Evolutionary conservation across 805 yeast species (phyloP).

Genomic region (Starmerella scarabaei): DNA sequence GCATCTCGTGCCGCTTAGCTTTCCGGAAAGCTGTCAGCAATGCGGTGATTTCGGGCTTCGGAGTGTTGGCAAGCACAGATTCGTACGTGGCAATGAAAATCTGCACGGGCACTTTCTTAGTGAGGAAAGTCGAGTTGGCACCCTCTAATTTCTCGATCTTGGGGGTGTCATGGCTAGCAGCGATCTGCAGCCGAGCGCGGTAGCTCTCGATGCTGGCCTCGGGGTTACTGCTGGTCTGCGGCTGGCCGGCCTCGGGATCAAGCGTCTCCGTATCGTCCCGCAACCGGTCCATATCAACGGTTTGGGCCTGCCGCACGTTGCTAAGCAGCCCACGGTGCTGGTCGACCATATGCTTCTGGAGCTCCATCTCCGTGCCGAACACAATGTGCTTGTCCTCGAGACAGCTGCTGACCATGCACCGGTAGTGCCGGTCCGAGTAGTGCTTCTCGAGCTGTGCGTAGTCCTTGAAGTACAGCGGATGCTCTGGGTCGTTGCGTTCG

Average conservation of each 20-base stretch:
- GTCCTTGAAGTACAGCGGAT: slow-evolving; percentile 64
- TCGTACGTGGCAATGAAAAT: slow-evolving; percentile 20
- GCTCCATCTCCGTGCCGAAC: slow-evolving; percentile 70
- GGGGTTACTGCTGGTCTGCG: not conserved
- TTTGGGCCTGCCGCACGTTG: slow-evolving; percentile 23
- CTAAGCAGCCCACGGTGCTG: slow-evolving; percentile 59
- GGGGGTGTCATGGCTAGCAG: slow-evolving; percentile 26
- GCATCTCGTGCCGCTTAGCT: slow-evolving; percentile 3
- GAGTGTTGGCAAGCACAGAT: slow-evolving; percentile 9
- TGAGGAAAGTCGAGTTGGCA: slow-evolving; percentile 18
- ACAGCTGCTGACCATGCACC: slow-evolving; percentile 66
- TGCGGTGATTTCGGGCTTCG: slow-evolving; percentile 16
- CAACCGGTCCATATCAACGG: slow-evolving; percentile 2
- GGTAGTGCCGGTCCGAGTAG: slow-evolving; percentile 59
- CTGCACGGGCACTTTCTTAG: slow-evolving; percentile 17
- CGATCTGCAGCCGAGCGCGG: slow-evolving; percentile 21
- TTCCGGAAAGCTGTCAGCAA: slow-evolving; percentile 14
- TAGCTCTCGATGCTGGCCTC: slow-evolving; percentile 4
- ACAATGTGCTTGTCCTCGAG: slow-evolving; percentile 85
- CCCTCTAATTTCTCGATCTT: slow-evolving; percentile 18
- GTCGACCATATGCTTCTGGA: slow-evolving; percentile 74
- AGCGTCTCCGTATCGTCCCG: not conserved
- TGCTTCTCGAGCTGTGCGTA: slow-evolving; percentile 66
- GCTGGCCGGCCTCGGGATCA: not conserved
- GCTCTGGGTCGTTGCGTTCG: slow-evolving; percentile 41